Evolutionary conservation across 2,329 filamentous ascomycete species (phyloP), one percentile per base, ranked within the genome.

Genomic region (Talaromyces marneffei): DNA sequence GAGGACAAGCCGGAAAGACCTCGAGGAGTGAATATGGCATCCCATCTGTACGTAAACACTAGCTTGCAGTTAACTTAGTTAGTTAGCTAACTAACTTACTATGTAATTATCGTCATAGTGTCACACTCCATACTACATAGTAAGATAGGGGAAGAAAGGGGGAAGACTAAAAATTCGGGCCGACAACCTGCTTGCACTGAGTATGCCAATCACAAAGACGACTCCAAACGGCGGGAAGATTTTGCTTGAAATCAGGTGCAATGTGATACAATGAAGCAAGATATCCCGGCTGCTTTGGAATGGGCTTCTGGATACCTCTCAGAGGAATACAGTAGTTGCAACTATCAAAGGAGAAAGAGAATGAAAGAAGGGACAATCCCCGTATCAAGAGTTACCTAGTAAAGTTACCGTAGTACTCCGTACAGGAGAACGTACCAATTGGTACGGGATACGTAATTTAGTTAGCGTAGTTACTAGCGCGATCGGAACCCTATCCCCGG

Each of bases 401-500:
- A n/a, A n/a, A n/a, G n/a, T n/a, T n/a, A n/a, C n/a, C n/a, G n/a
- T n/a, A n/a, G n/a, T n/a, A n/a, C n/a, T n/a, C n/a, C n/a, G n/a
- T 48, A 58, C 40, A 31, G 16, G 25, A 48, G 12, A 40, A 58
- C 25, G 18, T 52, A 33, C 10, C 18, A n/a, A 39, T 2, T 8
- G 7, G 55, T 46, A 48, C 20, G n/a, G 10, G 8, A 48, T 27
- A 39, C 16, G 29, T 59, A 59, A 25, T 25, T 5, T 29, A 40
- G 37, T 23, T 53, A 39, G 16, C 33, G 39, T 31, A n/a, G 3
- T 40, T 40, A 59, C 46, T 53, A 59, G 48, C 20, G 33, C 35
- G 20, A 55, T 55, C 60, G 60, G 60, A 55, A 62, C 60, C 56
- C 48, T 52, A 59, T 62, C 60, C 60, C 60, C 60, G 55, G 60